phyloP scores from a whole-genome alignment of 2,329 filamentous ascomycete species.

The Monosporascus sp. region DNA sequence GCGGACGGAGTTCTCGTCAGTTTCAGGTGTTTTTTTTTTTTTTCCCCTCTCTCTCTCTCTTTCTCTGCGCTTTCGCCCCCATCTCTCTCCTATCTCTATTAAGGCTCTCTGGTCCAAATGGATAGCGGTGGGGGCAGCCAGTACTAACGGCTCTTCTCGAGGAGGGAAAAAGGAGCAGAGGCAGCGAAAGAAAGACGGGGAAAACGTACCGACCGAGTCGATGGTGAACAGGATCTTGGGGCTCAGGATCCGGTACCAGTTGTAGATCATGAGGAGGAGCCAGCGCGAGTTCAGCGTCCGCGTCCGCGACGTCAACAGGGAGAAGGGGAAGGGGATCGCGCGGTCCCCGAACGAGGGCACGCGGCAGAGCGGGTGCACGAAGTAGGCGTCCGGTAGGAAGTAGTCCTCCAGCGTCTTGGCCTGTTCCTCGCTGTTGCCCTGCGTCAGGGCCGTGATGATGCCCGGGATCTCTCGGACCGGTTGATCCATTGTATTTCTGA shows the following conservation, averaged over 20 bases:
- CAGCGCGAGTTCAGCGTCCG: conserved; percentile 54
- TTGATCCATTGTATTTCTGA: conserved; percentile 18
- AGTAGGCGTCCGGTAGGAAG: conserved; percentile 67
- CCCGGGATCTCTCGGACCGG: conserved; percentile 54
- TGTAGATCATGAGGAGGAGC: conserved; percentile 65
- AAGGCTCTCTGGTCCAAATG: too few relatives aligned
- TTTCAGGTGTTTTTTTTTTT: background rate
- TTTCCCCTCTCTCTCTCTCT: background rate
- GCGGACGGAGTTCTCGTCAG: too few relatives aligned
- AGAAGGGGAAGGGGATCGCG: conserved; percentile 33
- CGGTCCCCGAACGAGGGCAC: conserved; percentile 50
- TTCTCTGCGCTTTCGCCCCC: too few relatives aligned
- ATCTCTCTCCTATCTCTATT: too few relatives aligned
- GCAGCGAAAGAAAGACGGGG: background rate
- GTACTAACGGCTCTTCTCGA: too few relatives aligned
- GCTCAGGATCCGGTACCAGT: conserved; percentile 80
- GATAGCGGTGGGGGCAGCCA: too few relatives aligned
- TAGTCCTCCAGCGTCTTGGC: conserved; percentile 61
- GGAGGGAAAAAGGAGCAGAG: too few relatives aligned
- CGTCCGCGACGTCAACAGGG: conserved; percentile 1
- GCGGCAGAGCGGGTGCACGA: conserved; percentile 73
- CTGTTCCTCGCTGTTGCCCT: conserved; percentile 63
- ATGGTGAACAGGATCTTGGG: conserved; percentile 66
- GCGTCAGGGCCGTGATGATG: conserved; percentile 64
- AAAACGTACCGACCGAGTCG: conserved; percentile 45